These are phyloP conservation scores for Penicillium egyptiacum DNA, from an alignment of 495 filamentous ascomycete species.

Conservation along the genomic window DNA sequence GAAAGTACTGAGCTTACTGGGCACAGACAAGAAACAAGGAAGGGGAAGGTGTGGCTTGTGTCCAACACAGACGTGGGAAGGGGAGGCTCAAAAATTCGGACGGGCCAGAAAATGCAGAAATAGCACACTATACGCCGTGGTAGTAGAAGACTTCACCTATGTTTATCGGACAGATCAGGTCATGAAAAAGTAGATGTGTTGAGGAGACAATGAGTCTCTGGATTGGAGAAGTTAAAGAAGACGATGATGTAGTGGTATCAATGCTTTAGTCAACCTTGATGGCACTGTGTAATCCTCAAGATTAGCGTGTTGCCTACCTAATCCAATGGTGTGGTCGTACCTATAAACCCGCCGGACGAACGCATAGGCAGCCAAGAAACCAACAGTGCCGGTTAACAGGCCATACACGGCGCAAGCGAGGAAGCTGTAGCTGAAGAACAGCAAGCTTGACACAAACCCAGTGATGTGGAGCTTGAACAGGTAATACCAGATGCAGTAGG, in stretches of 20 bases:
- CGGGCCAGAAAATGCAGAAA: slow-evolving; percentile 18
- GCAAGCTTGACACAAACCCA: slow-evolving; percentile 73
- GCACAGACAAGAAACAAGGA: not conserved
- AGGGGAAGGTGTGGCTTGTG: not conserved
- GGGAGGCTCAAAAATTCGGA: not conserved
- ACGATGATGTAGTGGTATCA: not conserved
- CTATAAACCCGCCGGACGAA: slow-evolving; percentile 90
- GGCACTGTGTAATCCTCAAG: slow-evolving; percentile 24
- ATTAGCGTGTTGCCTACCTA: not conserved
- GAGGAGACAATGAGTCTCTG: slow-evolving; percentile 18
- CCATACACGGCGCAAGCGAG: slow-evolving; percentile 85
- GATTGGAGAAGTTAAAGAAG: not conserved
- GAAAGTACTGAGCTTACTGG: not conserved
- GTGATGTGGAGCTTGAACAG: slow-evolving; percentile 77
- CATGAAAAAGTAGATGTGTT: slow-evolving; percentile 9
- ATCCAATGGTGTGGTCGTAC: slow-evolving; percentile 43
- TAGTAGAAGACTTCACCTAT: slow-evolving; percentile 24
- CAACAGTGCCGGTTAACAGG: slow-evolving; percentile 80
- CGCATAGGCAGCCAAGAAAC: slow-evolving; percentile 82
- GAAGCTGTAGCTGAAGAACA: slow-evolving; percentile 85
- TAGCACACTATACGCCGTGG: slow-evolving; percentile 28
- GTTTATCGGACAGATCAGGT: slow-evolving; percentile 26
- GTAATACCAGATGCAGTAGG: slow-evolving; percentile 88
- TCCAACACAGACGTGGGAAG: not conserved
- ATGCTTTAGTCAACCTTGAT: slow-evolving; percentile 44